Percentiles rank a stretch among this genome's conserved stretches.
Conservation (phyloP, 495 filamentous ascomycete species). For the Xylaria telfairii region DNA sequence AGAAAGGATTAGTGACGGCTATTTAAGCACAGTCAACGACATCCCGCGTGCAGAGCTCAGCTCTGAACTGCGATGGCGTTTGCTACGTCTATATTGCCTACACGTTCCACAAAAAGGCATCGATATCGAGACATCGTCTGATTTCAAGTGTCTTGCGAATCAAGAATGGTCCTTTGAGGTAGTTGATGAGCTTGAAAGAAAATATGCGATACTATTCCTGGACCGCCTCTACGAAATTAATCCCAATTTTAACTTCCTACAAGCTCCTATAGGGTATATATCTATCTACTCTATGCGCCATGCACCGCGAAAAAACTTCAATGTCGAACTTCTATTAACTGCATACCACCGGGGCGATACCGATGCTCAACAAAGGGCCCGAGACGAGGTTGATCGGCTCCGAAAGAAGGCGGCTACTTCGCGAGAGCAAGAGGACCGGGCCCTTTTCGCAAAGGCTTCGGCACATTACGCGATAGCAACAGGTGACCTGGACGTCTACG, state of each 20-base stretch:
- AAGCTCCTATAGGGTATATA: background rate
- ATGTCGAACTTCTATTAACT: slow-evolving; percentile 29
- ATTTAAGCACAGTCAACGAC: slow-evolving; percentile 10
- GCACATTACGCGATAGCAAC: slow-evolving; percentile 40
- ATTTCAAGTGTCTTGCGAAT: slow-evolving; percentile 26
- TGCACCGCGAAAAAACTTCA: slow-evolving; percentile 28
- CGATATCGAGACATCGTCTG: slow-evolving; percentile 29
- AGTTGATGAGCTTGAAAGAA: slow-evolving; percentile 25
- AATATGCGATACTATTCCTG: slow-evolving; percentile 30
- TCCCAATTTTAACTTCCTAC: slow-evolving; percentile 30
- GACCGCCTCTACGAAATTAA: slow-evolving; percentile 21
- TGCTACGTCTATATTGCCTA: slow-evolving; percentile 35
- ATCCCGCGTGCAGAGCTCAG: slow-evolving; percentile 2
- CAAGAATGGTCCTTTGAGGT: slow-evolving; percentile 28
- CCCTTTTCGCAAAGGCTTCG: slow-evolving; percentile 35
- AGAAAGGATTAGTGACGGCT: slow-evolving; percentile 20
- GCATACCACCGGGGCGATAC: slow-evolving; percentile 17
- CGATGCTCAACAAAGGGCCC: slow-evolving; percentile 26
- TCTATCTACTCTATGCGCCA: slow-evolving; percentile 15
- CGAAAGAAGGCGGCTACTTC: slow-evolving; percentile 32
- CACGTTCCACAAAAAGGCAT: slow-evolving; percentile 29
- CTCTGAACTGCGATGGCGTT: slow-evolving; percentile 24
- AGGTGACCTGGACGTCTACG: slow-evolving; percentile 34
- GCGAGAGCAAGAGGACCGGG: slow-evolving; percentile 36
- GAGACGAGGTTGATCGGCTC: slow-evolving; percentile 24